Evolutionary conservation across 805 yeast species (phyloP), one percentile per base, ranked within the genome.

Genomic region (Teunomyces kruisii): DNA sequence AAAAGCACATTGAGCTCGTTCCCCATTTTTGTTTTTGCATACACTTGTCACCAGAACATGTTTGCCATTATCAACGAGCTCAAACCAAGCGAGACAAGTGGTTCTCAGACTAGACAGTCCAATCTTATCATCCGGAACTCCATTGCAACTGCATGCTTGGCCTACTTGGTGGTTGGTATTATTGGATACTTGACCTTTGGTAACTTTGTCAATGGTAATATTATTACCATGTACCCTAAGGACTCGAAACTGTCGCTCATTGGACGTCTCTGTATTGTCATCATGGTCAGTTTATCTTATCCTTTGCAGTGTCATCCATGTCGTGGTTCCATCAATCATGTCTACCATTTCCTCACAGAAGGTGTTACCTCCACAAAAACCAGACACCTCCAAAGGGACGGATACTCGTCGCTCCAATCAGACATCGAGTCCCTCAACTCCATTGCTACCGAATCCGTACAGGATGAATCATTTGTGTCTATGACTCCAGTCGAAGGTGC

Each of bases 291-390:
- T n/a, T 68, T 87, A 32, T 83, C 90, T 3, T 87, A 75, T 64
- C 95, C 96, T 12, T 72, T 87, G 46, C 81, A 86, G 74, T 85
- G 88, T 56, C 89, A 86, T 61, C 96, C 96, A 15, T 81, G 89
- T 49, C 71, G 96, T 49, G 79, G 86, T 13, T 83, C 91, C 3
- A 65, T 80, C 26, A 84, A 86, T 61, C 88, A 86, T 57, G 80
- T 86, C 41, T 53, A 71, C 19, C 75, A 76, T 47, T 83, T 80
- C 70, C 43, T 76, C 14, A 67, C 59, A 30, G 52, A 61, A 27
- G 73, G 73, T 7, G 62, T 65, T 22, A 42, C 58, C 6, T 52
- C 55, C 17, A 52, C 59, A 35, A 62, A 62, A 45, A 40, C 56
- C 14, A 53, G 68, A 38, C 47, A 47, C 32, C 10, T 59, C 26